Evolutionary conservation across 2,329 filamentous ascomycete genomes (phyloP), one percentile per base, ranked within the genome.

Genomic region (Dothiorella sarmentorum): DNA sequence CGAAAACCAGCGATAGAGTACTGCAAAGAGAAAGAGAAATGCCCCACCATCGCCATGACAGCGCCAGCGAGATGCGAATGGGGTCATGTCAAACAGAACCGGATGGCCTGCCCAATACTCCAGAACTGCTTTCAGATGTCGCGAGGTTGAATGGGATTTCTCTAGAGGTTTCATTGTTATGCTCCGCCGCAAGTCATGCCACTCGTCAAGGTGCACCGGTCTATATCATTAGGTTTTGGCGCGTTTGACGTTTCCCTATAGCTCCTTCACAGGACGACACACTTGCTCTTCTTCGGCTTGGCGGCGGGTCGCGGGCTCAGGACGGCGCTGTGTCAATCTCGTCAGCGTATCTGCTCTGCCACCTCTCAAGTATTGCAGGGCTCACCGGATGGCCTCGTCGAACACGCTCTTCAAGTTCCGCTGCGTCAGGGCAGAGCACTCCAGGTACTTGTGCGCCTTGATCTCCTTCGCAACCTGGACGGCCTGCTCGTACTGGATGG

Each of bases 391-490:
- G 31, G 94, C 94, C 78, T 97, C 93, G 71, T 99, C 94, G 72
- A 99, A 99, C 49, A 99, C 94, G 69, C 91, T 96, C 86, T 99
- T 99, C 67, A 99, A 77, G 75, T 97, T 97, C 70, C 93, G 83
- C 80, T 97, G 94, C 35, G 94, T 99, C 66, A 99, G 80, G 47
- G 94, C 94, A 55, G 94, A 97, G 79, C 94, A 99, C 78, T 99
- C 94, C 40, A 97, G 83, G 77, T 99, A 99, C 79, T 97, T 97
- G 78, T 94, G 90, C 44, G 94, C 93, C 72, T 86, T 88, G 76
- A 99, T 97, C 69, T 97, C 92, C 79, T 95, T 95, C 63, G 91
- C 91, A 63, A 93, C 89, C 64, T 87, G 79, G 63, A 96, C 82
- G 37, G 91, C 94, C 76, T 96, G 90, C 74, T 96, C 91, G 75